Base-by-base conservation (phyloP, 225 moss, liverwort and hornwort species). In the Neckera pumila region DNA sequence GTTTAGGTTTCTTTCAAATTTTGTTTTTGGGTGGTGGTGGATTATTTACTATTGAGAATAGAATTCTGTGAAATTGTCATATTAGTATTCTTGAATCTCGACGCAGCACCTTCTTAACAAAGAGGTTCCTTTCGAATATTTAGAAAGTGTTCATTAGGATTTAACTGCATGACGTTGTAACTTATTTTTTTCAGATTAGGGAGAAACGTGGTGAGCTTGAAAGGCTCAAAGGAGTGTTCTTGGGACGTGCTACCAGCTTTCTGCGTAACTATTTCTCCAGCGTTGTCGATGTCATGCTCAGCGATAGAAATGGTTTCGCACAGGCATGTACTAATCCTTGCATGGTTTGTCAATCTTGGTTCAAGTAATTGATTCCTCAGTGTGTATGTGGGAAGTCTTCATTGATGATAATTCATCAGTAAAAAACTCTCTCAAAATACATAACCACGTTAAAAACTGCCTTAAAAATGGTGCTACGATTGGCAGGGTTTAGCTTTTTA, bases 151-250 rank as follows among this genome's bases (percentile, higher is more conserved):
- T 82, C 67, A 81, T 64, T 49, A 61, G 47, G 78, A 42, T 49
- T 38, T 33, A 31, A 87, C 31, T 86, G 65, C 23, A 40, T 83
- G 72, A 42, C 21, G 57, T 51, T 79, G 80, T 60, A 53, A 67
- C 11, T 69, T 22, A 1, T 6, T 22, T 66, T 82, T 34, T 89
- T 34, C 94, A 97, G 98, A 92, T 98, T 36, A 93, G 89, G 86
- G 97, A 98, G 83, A 97, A 96, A 92, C 96, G 92, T 61, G 70
- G 76, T 84, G 98, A 97, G 94, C 94, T 98, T 79, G 95, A 97
- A 77, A 95, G 91, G 76, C 92, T 98, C 31, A 98, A 94, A 90
- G 87, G 81, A 42, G 90, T 91, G 65, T 97, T 98, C 90, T 93
- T 98, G 57, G 93, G 91, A 73, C 95, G 95, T 79, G 98, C 98